Evolutionary conservation across 768 basidiomycete species (phyloP).

Genomic region (Mycena amicta): DNA sequence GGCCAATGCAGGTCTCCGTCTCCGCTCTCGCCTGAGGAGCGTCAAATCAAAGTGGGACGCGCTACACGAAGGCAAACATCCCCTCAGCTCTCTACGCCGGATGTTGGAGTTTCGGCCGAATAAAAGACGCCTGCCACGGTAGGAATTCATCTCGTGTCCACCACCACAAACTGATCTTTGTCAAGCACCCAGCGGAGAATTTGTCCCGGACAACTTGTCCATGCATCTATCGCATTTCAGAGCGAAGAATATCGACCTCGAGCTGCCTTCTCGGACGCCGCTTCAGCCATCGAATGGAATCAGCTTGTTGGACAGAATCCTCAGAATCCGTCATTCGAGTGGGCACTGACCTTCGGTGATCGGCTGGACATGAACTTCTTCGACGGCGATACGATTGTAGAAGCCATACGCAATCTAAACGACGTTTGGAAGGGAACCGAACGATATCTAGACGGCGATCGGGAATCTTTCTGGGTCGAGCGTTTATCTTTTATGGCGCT

Average conservation of each 20-base stretch:
- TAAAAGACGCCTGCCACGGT: neutral
- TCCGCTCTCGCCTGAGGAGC: constrained; percentile 12
- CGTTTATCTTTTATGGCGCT: constrained; percentile 21
- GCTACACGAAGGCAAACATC: neutral
- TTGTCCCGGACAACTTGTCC: constrained; percentile 14
- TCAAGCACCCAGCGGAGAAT: constrained; percentile 13
- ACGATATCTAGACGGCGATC: neutral
- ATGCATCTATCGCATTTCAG: constrained; percentile 21
- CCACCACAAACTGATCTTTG: neutral
- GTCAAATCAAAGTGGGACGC: constrained; percentile 10
- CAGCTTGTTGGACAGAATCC: constrained; percentile 15
- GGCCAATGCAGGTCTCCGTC: constrained; percentile 24
- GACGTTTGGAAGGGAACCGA: constrained; percentile 5
- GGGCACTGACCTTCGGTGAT: constrained; percentile 7
- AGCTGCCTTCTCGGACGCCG: neutral
- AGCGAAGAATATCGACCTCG: constrained; percentile 8
- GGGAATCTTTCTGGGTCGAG: constrained; percentile 12
- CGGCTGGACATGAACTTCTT: constrained; percentile 20
- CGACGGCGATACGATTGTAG: constrained; percentile 1
- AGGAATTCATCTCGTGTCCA: neutral
- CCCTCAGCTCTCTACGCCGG: neutral
- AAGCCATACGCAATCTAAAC: constrained; percentile 4
- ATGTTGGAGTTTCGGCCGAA: neutral
- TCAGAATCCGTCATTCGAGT: constrained; percentile 7
- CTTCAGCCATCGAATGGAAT: constrained; percentile 6